Percentiles rank a stretch among this genome's conserved stretches.
Conservation (phyloP, 495 filamentous ascomycete genomes). For the Penicillium paradoxum region DNA sequence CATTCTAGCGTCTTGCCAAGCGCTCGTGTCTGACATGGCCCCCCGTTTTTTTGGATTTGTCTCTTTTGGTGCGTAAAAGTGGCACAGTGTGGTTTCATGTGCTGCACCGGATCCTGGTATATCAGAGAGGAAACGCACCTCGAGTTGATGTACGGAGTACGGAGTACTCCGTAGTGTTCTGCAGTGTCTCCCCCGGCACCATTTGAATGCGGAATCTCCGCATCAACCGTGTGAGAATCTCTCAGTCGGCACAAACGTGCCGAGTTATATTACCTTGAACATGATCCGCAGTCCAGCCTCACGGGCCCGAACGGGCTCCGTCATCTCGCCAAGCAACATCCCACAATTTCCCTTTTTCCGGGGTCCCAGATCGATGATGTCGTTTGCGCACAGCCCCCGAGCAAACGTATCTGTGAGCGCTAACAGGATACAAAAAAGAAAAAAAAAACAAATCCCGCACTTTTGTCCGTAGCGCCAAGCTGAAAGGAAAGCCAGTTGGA, state of each 20-base stretch:
- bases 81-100: not conserved
- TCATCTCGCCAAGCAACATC: not conserved
- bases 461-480: not conserved
- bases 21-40: conserved; percentile 1
- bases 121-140: no score
- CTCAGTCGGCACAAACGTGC: conserved; percentile 1
- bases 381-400: conserved; percentile 14
- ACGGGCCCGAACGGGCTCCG: not conserved
- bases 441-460: conserved; percentile 24
- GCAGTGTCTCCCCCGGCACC: no score
- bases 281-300: not conserved
- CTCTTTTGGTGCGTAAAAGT: not conserved
- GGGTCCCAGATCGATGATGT: conserved; percentile 14
- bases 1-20: conserved; percentile 3
- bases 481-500: no score
- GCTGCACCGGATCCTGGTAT: no score
- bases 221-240: no score
- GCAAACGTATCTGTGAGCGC: not conserved
- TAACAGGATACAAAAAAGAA: not conserved
- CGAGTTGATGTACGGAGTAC: no score
- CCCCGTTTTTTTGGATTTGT: not conserved
- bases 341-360: not conserved
- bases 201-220: no score
- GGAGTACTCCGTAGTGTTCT: no score
- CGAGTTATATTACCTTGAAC: not conserved